Evolutionary conservation across 306 rosid genomes (phyloP).

Genomic region (Datisca glomerata): DNA sequence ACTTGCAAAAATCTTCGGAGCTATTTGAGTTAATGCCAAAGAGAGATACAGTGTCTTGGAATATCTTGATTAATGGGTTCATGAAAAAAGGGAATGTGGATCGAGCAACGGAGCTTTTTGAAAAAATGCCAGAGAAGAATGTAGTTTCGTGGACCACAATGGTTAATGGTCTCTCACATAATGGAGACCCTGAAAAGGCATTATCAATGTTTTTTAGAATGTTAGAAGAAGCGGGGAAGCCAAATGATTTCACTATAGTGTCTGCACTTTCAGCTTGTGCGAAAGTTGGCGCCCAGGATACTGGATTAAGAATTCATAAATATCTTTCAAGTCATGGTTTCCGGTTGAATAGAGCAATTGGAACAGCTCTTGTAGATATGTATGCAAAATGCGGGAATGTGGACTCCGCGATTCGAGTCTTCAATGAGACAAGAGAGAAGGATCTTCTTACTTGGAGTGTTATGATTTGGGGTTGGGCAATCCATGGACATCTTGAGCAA

Average conservation of each 20-base stretch:
- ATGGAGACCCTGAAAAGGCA: conserved; percentile 19
- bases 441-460: conserved; percentile 16
- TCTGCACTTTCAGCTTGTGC: conserved; percentile 22
- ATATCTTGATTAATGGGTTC: conserved; percentile 16
- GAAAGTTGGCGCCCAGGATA: conserved; percentile 17
- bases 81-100: conserved; percentile 10
- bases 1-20: conserved; percentile 10
- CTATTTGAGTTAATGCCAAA: conserved; percentile 14
- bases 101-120: conserved; percentile 11
- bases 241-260: conserved; percentile 15
- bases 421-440: conserved; percentile 6
- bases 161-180: conserved; percentile 18
- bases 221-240: conserved; percentile 16
- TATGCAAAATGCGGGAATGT: conserved; percentile 17
- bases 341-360: conserved; percentile 8
- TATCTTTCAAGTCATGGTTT: conserved; percentile 11
- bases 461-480: conserved; percentile 16
- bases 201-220: conserved; percentile 9
- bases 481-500: conserved; percentile 10
- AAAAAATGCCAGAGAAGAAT: conserved; percentile 10
- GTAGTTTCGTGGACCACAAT: conserved; percentile 23
- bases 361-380: conserved; percentile 17
- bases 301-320: conserved; percentile 13
- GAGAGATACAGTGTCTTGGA: conserved; percentile 17
- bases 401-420: conserved; percentile 7